Conservation (phyloP, 2,329 filamentous ascomycete genomes). For the Pyrenophora teres region DNA sequence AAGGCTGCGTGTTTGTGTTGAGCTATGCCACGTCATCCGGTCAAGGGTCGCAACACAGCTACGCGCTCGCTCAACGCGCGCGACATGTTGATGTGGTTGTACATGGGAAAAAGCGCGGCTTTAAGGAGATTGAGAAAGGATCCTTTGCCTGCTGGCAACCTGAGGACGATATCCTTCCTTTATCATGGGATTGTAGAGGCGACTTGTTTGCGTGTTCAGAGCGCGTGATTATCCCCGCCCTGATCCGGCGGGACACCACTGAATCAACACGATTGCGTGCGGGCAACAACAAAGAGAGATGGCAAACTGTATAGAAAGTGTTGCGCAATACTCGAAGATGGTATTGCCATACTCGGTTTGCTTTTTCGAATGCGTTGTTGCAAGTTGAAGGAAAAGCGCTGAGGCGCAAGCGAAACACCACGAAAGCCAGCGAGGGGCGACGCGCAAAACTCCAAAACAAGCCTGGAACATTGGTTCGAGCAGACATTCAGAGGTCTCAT, state of each 20-base stretch:
- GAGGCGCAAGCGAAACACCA: conserved; percentile 33
- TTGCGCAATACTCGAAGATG: not conserved
- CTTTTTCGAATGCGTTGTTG: not conserved
- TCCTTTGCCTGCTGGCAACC: not conserved
- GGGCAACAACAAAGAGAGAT: not conserved
- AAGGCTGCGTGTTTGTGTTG: not conserved
- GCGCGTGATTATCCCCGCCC: conserved; percentile 3
- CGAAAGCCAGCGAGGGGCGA: conserved; percentile 11
- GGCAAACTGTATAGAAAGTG: not conserved
- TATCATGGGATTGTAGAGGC: not conserved
- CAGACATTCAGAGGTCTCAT: not conserved
- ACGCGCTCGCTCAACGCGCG: not conserved
- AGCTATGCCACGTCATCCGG: not conserved
- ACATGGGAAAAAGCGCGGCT: not conserved
- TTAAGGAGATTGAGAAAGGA: not conserved
- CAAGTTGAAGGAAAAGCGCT: conserved; percentile 7
- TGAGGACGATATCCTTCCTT: not conserved
- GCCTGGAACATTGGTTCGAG: conserved; percentile 8
- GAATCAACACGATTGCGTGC: conserved; percentile 1
- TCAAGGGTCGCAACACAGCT: not conserved
- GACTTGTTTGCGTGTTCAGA: not conserved
- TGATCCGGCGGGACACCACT: conserved; percentile 2
- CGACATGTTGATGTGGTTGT: not conserved
- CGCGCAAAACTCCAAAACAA: conserved; percentile 20
- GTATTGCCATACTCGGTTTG: not conserved